Conservation (phyloP, 2,329 filamentous ascomycete genomes). For the Penicillium aurantiogriseum region DNA sequence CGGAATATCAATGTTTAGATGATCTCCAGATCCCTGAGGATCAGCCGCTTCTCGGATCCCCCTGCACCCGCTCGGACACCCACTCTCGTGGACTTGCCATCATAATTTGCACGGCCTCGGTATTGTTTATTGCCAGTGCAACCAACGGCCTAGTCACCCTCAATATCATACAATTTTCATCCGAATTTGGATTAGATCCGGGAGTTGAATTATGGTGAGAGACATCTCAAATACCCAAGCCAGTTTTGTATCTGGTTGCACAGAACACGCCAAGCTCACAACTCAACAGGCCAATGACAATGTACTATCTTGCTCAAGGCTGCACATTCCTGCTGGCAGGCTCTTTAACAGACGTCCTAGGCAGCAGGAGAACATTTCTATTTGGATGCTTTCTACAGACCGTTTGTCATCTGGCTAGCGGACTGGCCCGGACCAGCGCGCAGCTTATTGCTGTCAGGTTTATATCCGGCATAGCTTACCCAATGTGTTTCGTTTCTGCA, state of each 20-base stretch:
- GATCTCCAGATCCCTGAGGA: not conserved
- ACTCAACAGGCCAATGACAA: conserved; percentile 2
- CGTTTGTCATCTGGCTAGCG: not conserved
- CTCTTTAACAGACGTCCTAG: conserved; percentile 8
- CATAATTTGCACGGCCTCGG: not conserved
- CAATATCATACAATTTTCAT: not conserved
- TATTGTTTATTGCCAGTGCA: not conserved
- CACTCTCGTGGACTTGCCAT: not conserved
- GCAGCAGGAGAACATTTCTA: conserved; percentile 8
- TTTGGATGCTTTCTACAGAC: conserved; percentile 6
- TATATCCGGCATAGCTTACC: conserved; percentile 6
- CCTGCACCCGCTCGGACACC: not conserved
- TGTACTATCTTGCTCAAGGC: conserved; percentile 7
- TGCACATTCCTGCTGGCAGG: conserved; percentile 14
- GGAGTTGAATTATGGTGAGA: conserved; percentile 8
- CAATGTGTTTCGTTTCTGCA: conserved; percentile 13
- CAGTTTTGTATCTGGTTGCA: not conserved
- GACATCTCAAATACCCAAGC: not conserved
- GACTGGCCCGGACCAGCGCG: not conserved
- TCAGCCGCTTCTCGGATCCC: conserved; percentile 4
- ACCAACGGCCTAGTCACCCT: not conserved
- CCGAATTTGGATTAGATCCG: not conserved
- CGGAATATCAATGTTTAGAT: not conserved
- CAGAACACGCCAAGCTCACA: not conserved
- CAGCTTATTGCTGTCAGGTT: conserved; percentile 9